A percentile compares a stretch with the other conserved stretches of the same genome.
Conservation (phyloP, 2,329 filamentous ascomycete genomes). For the Fusarium equiseti region DNA sequence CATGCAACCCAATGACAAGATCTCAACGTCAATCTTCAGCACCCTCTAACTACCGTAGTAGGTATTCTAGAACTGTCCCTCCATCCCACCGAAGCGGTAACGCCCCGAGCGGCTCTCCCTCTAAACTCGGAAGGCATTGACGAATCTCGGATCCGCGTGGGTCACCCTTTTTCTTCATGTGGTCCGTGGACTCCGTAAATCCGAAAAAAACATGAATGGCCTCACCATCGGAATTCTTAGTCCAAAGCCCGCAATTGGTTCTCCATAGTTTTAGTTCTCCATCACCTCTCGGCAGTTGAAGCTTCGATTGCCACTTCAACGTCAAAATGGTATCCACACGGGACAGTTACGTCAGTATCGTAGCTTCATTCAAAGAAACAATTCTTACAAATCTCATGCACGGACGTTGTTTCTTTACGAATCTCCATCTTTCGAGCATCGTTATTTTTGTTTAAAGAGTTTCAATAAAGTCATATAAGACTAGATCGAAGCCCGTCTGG, state of each 20-base stretch:
- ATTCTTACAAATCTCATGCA: conserved; percentile 39
- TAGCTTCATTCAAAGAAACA: neutral
- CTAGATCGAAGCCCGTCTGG: neutral
- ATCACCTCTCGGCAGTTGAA: conserved; percentile 17
- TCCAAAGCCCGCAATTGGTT: conserved; percentile 26
- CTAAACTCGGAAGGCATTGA: conserved; percentile 19
- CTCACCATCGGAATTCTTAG: conserved; percentile 33
- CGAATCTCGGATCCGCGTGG: conserved; percentile 31
- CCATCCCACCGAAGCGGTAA: conserved; percentile 2
- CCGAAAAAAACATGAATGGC: conserved; percentile 15
- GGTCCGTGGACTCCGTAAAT: neutral
- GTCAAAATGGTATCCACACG: conserved; percentile 27
- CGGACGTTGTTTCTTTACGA: conserved; percentile 24
- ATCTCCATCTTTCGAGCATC: conserved; percentile 23
- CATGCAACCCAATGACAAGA: conserved; percentile 2
- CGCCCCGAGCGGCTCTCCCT: conserved; percentile 6
- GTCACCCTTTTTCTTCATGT: neutral
- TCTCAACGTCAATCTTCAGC: neutral
- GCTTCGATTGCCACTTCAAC: conserved; percentile 13
- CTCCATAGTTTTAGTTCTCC: neutral
- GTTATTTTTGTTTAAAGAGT: neutral
- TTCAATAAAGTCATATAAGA: conserved; percentile 24
- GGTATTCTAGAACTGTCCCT: no score
- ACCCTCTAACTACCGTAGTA: neutral
- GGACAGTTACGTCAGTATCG: conserved; percentile 31